Conservation (phyloP, 2,329 filamentous ascomycete species). For the Calonectria naviculata region DNA sequence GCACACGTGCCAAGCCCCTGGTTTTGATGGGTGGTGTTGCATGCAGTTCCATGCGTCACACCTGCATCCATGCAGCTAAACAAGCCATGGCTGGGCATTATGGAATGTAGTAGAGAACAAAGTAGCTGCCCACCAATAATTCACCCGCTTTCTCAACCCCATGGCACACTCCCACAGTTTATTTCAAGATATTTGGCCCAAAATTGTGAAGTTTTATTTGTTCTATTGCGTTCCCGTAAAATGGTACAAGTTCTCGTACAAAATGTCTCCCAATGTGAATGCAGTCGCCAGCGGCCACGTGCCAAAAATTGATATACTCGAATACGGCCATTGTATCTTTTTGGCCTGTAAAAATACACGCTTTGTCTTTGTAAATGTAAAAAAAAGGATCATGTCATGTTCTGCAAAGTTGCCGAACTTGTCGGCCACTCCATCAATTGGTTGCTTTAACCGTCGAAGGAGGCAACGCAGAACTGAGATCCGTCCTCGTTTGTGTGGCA, state of each 20-base stretch:
- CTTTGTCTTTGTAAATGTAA: neutral
- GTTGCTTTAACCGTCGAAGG: neutral
- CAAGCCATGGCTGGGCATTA: neutral
- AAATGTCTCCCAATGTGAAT: neutral
- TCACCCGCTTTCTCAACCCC: neutral
- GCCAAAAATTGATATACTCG: neutral
- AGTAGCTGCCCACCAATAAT: neutral
- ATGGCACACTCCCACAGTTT: neutral
- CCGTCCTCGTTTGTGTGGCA: conserved; percentile 1
- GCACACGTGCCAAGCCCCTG: neutral
- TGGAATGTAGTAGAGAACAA: neutral
- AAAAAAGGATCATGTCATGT: neutral
- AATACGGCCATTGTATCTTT: neutral
- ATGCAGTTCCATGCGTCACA: neutral
- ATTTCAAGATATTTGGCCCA: neutral
- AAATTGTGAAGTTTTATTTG: neutral
- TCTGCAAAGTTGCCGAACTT: neutral
- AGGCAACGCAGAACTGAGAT: conserved; percentile 1
- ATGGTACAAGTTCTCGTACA: neutral
- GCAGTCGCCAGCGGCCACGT: neutral
- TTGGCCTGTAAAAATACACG: neutral
- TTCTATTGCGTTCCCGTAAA: neutral
- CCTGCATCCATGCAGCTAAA: neutral
- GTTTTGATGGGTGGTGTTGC: neutral
- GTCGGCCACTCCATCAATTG: neutral